A percentile compares a stretch with the other conserved stretches of the same genome.
These are phyloP conservation scores for Globisporangium canariense DNA, from an alignment of 352 stramenopile genomes.

Conservation along the genomic window DNA sequence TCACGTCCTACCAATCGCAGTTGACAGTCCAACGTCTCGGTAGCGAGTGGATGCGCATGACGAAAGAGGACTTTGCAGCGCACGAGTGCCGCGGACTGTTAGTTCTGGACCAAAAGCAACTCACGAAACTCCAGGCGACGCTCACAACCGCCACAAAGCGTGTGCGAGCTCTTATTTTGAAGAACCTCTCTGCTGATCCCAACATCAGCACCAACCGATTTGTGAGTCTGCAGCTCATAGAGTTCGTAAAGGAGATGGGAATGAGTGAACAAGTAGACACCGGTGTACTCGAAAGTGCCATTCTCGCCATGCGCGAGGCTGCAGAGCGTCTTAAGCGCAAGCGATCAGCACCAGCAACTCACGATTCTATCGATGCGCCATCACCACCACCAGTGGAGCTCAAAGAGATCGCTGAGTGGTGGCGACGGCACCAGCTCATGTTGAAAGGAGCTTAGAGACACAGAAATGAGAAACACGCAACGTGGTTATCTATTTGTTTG, in stretches of 20 bases:
- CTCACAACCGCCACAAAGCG: slow-evolving; percentile 21
- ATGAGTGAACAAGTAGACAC: neutral
- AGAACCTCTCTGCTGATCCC: neutral
- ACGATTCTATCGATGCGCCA: slow-evolving; percentile 8
- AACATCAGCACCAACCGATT: slow-evolving; percentile 3
- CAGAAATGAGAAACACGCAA: neutral
- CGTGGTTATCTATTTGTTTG: neutral
- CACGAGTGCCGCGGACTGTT: slow-evolving; percentile 42
- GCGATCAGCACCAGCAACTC: slow-evolving; percentile 5
- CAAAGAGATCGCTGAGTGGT: slow-evolving; percentile 57
- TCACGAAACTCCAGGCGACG: slow-evolving; percentile 27
- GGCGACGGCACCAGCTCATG: slow-evolving; percentile 23
- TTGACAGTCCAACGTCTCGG: neutral
- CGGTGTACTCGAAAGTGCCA: neutral
- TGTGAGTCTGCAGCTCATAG: slow-evolving; percentile 25
- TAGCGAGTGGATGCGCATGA: slow-evolving; percentile 55
- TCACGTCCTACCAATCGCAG: neutral
- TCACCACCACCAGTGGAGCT: slow-evolving; percentile 15
- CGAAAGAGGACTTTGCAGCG: slow-evolving; percentile 39
- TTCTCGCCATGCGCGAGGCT: slow-evolving; percentile 9
- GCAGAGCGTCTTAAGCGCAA: slow-evolving; percentile 16
- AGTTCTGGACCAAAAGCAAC: slow-evolving; percentile 33
- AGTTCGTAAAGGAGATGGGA: slow-evolving; percentile 31
- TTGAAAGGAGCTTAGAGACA: neutral
- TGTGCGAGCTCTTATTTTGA: slow-evolving; percentile 3